Evolutionary conservation across 768 basidiomycete genomes (phyloP).

Genomic region (Crepidotus variabilis): DNA sequence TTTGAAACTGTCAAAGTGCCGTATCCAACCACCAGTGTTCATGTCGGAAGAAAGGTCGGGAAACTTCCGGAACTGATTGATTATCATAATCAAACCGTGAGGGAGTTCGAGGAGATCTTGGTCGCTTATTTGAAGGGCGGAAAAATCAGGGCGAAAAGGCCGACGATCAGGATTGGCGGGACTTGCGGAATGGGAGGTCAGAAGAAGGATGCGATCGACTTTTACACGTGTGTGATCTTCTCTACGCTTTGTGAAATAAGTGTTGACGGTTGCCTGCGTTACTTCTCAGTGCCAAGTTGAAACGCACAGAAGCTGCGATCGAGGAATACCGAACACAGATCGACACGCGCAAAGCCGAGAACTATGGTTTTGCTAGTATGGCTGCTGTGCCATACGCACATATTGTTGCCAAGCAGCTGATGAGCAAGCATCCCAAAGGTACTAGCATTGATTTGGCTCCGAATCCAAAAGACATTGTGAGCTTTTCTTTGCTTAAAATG

Average conservation of each 20-base stretch:
- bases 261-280: constrained; percentile 3
- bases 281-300: constrained; percentile 39
- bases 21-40: constrained; percentile 89
- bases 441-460: constrained; percentile 73
- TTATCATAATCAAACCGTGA: constrained; percentile 91
- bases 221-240: constrained; percentile 67
- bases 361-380: constrained; percentile 90
- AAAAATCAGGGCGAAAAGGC: constrained; percentile 73
- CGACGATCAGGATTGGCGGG: constrained; percentile 76
- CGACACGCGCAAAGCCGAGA: constrained; percentile 75
- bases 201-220: constrained; percentile 91
- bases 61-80: constrained; percentile 88
- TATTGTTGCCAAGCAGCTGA: constrained; percentile 70
- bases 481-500: constrained; percentile 18
- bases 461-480: constrained; percentile 84
- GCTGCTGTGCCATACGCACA: constrained; percentile 87
- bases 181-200: constrained; percentile 79
- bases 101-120: constrained; percentile 83
- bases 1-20: constrained; percentile 76
- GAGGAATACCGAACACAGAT: constrained; percentile 71
- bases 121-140: constrained; percentile 89
- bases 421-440: constrained; percentile 68
- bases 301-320: constrained; percentile 70
- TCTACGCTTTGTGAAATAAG: background rate
- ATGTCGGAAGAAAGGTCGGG: constrained; percentile 85